Conservation (phyloP, 108 stramenopile genomes). For the Chaetoceros tenuissimus region DNA sequence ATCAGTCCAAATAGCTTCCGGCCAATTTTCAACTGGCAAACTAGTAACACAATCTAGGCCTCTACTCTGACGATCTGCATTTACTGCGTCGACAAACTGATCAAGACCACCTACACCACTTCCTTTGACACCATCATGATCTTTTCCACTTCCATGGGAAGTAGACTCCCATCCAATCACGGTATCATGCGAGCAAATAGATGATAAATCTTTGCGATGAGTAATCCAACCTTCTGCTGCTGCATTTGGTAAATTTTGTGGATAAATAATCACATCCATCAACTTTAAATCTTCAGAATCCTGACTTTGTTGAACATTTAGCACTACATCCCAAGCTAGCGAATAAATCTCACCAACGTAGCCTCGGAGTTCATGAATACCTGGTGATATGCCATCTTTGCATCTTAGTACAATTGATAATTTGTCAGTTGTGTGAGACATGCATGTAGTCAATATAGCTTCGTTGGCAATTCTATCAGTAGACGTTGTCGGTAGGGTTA, state of each 20-base stretch:
- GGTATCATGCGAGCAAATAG: slow-evolving; percentile 65
- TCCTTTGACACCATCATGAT: slow-evolving; percentile 25
- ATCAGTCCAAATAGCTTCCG: slow-evolving; percentile 43
- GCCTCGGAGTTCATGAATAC: slow-evolving; percentile 50
- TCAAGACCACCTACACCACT: slow-evolving; percentile 57
- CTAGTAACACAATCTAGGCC: slow-evolving; percentile 41
- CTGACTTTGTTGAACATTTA: slow-evolving; percentile 23
- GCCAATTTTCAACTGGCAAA: slow-evolving; percentile 63
- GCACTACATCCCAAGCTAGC: slow-evolving; percentile 65
- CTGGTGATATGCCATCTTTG: slow-evolving; percentile 15
- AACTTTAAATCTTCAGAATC: slow-evolving; percentile 16
- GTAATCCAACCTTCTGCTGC: slow-evolving; percentile 77
- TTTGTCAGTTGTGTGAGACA: slow-evolving; percentile 39
- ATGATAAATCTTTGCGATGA: slow-evolving; percentile 54
- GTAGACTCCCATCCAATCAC: slow-evolving; percentile 69
- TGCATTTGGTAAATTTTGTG: slow-evolving; percentile 77
- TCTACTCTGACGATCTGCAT: slow-evolving; percentile 49
- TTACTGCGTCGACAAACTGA: slow-evolving; percentile 63
- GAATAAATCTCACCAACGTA: slow-evolving; percentile 84
- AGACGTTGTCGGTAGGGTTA: slow-evolving; percentile 68
- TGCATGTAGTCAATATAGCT: slow-evolving; percentile 66
- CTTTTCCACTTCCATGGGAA: slow-evolving; percentile 38
- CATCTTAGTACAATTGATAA: slow-evolving; percentile 63
- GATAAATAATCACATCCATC: slow-evolving; percentile 78
- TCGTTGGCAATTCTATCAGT: slow-evolving; percentile 84